Evolutionary conservation across 2,329 filamentous ascomycete genomes (phyloP), one percentile per base, ranked within the genome.

Genomic region (Fusarium odoratissimum): DNA sequence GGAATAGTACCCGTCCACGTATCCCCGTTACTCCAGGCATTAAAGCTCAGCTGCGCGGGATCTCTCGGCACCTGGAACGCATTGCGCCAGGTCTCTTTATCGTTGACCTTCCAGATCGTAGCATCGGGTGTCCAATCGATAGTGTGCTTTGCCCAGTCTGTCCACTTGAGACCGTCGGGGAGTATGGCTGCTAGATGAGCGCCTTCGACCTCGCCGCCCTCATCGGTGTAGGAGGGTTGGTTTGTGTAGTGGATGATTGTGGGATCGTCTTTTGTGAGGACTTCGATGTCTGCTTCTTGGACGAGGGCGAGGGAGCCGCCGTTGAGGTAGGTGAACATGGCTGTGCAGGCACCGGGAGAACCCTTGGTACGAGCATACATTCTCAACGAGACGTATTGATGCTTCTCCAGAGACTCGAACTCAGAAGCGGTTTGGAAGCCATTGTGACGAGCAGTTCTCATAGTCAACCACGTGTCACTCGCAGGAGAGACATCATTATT

Each of bases 21-120:
- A 6, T 86, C 86, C 7, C 88, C 89, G 65, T 90, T 86, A 54
- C 87, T 87, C 89, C 89, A 91, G 56, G 88, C 83, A 73, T 90
- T 91, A 64, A 91, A 82, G 16, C 86, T 83, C 44, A 90, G 76
- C 41, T 82, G 83, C 44, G 84, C 85, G 9, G 85, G 82, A 56
- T 87, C 85, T 14, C 82, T 82, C 1, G 89, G 89, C 4, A 87
- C 85, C 67, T 88, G 86, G 77, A 89, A 89, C 3, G 82, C 82
- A 69, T 87, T 89, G 16, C 81, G 82, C 5, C 85, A 84, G 8
- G 85, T 82, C 74, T 86, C 77, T 45, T 82, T 76, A 38, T 84
- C 85, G 69, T 90, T 82, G 41, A 89, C 81, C 67, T 82, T 88
- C 87, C 88, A 91, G 37, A 84, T 85, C 37, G 85, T 88, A 44